These are phyloP conservation scores for Uronychia binucleata DNA, from an alignment of 73 alveolate genomes.

Conservation along the genomic window DNA sequence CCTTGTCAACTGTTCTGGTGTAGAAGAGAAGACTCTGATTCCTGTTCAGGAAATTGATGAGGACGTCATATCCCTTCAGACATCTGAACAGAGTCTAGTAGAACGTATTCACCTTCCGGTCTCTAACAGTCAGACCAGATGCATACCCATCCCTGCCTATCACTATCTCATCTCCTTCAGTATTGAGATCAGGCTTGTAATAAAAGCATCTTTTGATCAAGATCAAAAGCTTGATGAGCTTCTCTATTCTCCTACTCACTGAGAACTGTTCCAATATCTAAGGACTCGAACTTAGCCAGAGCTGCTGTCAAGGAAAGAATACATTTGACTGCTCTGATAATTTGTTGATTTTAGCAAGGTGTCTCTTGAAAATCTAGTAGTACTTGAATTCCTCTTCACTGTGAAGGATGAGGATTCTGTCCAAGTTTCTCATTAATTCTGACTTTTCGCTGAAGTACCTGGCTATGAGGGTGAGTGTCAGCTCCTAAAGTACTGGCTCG, in stretches of 20 bases:
- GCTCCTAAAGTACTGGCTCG: background rate
- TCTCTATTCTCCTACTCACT: too few species aligned
- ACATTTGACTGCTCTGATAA: slow-evolving; percentile 4
- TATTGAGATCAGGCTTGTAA: background rate
- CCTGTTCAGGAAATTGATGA: slow-evolving; percentile 8
- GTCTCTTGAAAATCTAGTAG: background rate
- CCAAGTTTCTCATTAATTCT: slow-evolving; percentile 24
- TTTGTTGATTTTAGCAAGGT: background rate
- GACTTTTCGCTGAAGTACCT: slow-evolving; percentile 22
- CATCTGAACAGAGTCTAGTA: slow-evolving; percentile 14
- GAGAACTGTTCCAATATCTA: too few species aligned
- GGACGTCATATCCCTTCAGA: slow-evolving; percentile 19
- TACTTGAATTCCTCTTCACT: slow-evolving; percentile 1
- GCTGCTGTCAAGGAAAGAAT: too few species aligned
- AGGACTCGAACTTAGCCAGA: too few species aligned
- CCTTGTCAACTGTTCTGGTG: background rate
- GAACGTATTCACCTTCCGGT: slow-evolving; percentile 9
- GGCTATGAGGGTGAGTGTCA: slow-evolving; percentile 3
- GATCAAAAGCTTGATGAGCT: background rate
- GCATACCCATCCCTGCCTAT: background rate
- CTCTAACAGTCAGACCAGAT: background rate
- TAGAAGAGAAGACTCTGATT: slow-evolving; percentile 5
- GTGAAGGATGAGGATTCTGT: slow-evolving; percentile 6
- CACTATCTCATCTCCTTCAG: background rate
- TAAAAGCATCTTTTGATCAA: background rate